Conservation (phyloP, 148 eudicot genomes). For the Bassia scoparia region DNA sequence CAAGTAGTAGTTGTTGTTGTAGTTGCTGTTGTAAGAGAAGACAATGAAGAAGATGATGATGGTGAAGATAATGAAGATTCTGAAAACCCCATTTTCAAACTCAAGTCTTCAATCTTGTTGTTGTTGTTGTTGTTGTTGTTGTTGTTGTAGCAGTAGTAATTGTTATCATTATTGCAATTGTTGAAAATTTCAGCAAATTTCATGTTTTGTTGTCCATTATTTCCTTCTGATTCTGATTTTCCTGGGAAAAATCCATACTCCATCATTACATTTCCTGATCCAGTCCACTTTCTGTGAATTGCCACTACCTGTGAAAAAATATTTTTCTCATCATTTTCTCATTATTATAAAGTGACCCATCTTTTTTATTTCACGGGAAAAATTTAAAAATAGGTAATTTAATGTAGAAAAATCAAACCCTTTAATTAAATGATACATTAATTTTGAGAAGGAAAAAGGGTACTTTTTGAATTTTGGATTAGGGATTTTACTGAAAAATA, state of each 20-base stretch:
- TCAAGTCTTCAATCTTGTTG: constrained; percentile 22
- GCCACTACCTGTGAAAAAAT: constrained; percentile 34
- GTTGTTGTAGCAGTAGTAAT: background rate
- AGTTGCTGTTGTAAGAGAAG: constrained; percentile 31
- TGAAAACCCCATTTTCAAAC: constrained; percentile 29
- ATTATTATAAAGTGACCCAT: background rate
- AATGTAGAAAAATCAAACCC: too few relatives aligned
- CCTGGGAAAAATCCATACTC: constrained; percentile 65
- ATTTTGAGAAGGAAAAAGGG: too few relatives aligned
- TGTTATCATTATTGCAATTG: background rate
- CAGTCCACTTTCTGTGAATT: constrained; percentile 36
- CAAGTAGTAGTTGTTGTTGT: constrained; percentile 1
- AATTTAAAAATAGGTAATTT: background rate
- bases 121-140: background rate
- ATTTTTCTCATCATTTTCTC: constrained; percentile 7
- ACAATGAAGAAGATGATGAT: constrained; percentile 29
- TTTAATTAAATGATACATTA: too few relatives aligned
- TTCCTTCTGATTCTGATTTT: constrained; percentile 11
- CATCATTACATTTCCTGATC: constrained; percentile 32
- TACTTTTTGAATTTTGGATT: background rate
- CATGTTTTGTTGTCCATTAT: background rate
- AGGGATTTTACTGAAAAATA: background rate
- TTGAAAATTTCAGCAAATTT: background rate
- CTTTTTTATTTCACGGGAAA: background rate
- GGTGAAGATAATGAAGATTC: constrained; percentile 18